phyloP scores from a whole-genome alignment of 768 basidiomycete species.

The Rhizopogon vesiculosus region DNA sequence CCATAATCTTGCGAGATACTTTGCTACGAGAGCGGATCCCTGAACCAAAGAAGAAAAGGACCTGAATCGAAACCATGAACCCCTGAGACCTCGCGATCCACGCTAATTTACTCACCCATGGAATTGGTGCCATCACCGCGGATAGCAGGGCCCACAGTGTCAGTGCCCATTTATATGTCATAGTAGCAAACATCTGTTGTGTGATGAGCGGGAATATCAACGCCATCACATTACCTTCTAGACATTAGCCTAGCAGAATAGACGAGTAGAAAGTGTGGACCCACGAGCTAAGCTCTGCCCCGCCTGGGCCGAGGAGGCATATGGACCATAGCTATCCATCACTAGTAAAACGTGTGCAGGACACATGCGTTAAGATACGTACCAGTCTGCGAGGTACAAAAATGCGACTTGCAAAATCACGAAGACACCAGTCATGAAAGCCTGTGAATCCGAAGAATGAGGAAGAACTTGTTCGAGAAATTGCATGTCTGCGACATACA shows the following conservation, averaged over 20 bases:
- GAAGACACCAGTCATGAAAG: constrained; percentile 35
- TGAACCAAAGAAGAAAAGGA: constrained; percentile 28
- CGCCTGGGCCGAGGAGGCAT: constrained; percentile 52
- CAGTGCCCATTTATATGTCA: constrained; percentile 49
- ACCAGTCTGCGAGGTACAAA: constrained; percentile 52
- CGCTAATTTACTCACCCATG: constrained; percentile 29
- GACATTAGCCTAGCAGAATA: not conserved
- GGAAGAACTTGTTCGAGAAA: not conserved
- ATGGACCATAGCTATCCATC: constrained; percentile 34
- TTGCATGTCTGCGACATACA: constrained; percentile 7
- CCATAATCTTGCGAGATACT: constrained; percentile 16
- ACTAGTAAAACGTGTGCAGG: not conserved
- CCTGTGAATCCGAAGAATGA: constrained; percentile 15
- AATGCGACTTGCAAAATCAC: constrained; percentile 41
- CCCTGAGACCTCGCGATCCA: not conserved
- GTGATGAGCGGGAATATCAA: constrained; percentile 49
- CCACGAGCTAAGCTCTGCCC: constrained; percentile 44
- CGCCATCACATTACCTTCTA: constrained; percentile 33
- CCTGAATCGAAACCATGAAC: constrained; percentile 8
- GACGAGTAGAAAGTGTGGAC: constrained; percentile 6
- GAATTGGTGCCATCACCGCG: constrained; percentile 38
- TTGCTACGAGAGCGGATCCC: constrained; percentile 26
- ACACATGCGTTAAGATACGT: constrained; percentile 8
- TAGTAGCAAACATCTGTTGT: constrained; percentile 35
- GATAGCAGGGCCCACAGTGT: constrained; percentile 38